Evolutionary conservation across 805 yeast genomes (phyloP).

Genomic region (Kuraishia borneana): DNA sequence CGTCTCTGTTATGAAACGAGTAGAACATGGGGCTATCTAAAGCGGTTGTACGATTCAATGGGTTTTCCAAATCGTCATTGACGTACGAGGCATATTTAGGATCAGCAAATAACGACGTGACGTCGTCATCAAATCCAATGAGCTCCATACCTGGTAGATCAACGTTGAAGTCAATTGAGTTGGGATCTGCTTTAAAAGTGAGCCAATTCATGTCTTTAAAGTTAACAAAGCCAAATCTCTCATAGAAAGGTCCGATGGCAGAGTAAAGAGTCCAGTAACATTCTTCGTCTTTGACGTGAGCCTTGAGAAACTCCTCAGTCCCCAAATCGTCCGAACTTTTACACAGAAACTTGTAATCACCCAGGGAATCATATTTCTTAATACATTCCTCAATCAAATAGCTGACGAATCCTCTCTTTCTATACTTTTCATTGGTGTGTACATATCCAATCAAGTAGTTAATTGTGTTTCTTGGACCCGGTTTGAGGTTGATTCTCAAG

Average conservation of each 20-base stretch:
- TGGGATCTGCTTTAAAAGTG: not conserved
- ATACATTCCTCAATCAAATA: slow-evolving; percentile 1
- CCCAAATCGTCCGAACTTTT: not conserved
- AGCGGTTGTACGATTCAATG: not conserved
- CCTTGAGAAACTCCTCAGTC: not conserved
- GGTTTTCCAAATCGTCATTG: not conserved
- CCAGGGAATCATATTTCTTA: slow-evolving; percentile 1
- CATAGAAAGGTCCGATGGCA: not conserved
- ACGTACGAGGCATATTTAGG: not conserved
- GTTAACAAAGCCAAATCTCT: slow-evolving; percentile 1
- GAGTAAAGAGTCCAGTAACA: slow-evolving; percentile 3
- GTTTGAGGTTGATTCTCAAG: not conserved
- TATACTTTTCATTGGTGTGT: slow-evolving; percentile 2
- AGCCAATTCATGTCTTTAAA: slow-evolving; percentile 2
- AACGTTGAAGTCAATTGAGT: not conserved
- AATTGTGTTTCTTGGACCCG: not conserved
- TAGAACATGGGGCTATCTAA: not conserved
- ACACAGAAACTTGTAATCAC: not conserved
- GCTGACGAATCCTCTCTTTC: slow-evolving; percentile 1
- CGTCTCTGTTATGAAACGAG: not conserved
- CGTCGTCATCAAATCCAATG: not conserved
- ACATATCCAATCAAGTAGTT: slow-evolving; percentile 1
- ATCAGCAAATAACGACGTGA: not conserved
- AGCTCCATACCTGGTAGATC: not conserved
- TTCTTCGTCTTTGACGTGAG: not conserved